Evolutionary conservation across 1,284 basidiomycete species (phyloP), one percentile per base, ranked within the genome.

Genomic region (Quambalaria eucalypti): DNA sequence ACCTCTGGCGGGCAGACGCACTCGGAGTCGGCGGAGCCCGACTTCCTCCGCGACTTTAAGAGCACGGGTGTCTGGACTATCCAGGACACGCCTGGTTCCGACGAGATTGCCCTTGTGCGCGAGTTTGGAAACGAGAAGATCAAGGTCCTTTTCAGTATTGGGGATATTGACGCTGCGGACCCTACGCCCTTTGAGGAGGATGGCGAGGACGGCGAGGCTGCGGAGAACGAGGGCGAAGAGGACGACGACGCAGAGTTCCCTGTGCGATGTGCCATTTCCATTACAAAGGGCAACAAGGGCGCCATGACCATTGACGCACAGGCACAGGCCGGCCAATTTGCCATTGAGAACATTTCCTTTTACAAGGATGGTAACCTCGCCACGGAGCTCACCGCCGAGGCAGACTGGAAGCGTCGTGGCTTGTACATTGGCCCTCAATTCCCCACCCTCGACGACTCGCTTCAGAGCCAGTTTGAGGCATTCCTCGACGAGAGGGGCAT

Each of bases 401-500:
- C 87, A 12, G 92, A 96, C 79, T 96, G 88, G 88, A 86, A 86
- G 73, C 84, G 92, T 51, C 83, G 91, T 42, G 89, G 87, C 8
- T 79, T 87, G 65, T 97, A 95, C 81, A 85, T 95, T 74, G 92
- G 92, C 2, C 92, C 92, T 53, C 84, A 79, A 83, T 97, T 96
- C 72, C 89, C 93, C 59, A 88, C 90, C 51, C 84, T 97, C 48
- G 93, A 97, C 74, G 81, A 86, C 30, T 76, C 77, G 5, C 83
- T 98, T 9, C 93, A 97, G 79, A 85, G 87, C 59, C 85, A 88
- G 73, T 89, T 93, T 71, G 85, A 88, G 71, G 80, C 81, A 70
- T 93, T 81, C 81, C 80, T 93, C 52, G 81, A 83, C 60, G 90
- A 93, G 79, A 84, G 93, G 56, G 91, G 90, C 10, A 81, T 98